Evolutionary conservation across 306 rosid genomes (phyloP).

Genomic region (Medicago arabica): DNA sequence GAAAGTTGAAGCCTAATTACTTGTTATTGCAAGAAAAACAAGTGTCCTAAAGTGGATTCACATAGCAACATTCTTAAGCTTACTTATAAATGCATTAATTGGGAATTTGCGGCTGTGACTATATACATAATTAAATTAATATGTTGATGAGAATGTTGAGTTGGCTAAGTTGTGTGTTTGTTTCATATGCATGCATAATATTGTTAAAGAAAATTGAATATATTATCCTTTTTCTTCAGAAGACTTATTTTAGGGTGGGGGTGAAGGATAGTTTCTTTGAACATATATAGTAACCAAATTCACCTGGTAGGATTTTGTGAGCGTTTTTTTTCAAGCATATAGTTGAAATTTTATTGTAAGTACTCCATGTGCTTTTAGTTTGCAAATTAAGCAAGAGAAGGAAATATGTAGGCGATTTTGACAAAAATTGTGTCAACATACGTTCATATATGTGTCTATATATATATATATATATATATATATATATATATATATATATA

Average conservation of each 20-base stretch:
- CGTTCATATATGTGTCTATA: too few relatives aligned
- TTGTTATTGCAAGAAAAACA: constrained; percentile 26
- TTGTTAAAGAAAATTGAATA: constrained; percentile 29
- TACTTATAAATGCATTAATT: constrained; percentile 14
- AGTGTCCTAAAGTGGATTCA: constrained; percentile 8
- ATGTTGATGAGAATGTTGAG: constrained; percentile 38
- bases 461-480: too few relatives aligned
- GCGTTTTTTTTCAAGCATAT: constrained; percentile 46
- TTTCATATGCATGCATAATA: constrained; percentile 47
- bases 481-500: too few relatives aligned
- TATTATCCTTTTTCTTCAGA: constrained; percentile 33
- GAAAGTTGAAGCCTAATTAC: neutral
- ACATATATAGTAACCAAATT: constrained; percentile 39
- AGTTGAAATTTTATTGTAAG: constrained; percentile 34
- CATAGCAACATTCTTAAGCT: constrained; percentile 3
- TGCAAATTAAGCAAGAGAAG: constrained; percentile 48
- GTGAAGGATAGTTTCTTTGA: constrained; percentile 50
- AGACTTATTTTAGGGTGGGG: constrained; percentile 31
- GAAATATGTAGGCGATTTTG: constrained; percentile 17
- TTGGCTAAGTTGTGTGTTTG: constrained; percentile 38
- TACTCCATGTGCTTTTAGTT: constrained; percentile 59
- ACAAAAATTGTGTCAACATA: constrained; percentile 11
- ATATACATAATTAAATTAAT: neutral
- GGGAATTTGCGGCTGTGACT: constrained; percentile 27
- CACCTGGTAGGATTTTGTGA: constrained; percentile 24